Evolutionary conservation across 805 yeast species (phyloP), one percentile per base, ranked within the genome.

Genomic region (Lachancea waltii): DNA sequence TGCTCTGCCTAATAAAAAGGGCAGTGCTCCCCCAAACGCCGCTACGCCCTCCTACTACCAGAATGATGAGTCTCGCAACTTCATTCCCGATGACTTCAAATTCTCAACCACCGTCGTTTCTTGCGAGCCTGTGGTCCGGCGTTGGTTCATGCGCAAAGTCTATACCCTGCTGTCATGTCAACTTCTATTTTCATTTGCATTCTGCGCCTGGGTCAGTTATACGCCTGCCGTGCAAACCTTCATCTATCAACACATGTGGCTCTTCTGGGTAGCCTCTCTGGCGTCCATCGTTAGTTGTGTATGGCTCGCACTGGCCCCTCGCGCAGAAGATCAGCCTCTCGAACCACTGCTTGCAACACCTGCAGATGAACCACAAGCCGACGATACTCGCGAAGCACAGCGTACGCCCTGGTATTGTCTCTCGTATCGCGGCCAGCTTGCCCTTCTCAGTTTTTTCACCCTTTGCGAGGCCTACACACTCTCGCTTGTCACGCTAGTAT

Each of bases 41-140:
- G 34, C 28, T 23, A 30, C 40, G 18, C 23, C 36, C 27, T 26
- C 42, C 13, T 38, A 38, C 30, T 33, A 38, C 13, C 42, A 38
- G 18, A 38, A 22, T 18, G 37, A 38, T 8, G 42, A 33, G 31
- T 25, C 42, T 14, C 33, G 37, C 21, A 20, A 38, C 24, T 60
- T 63, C 45, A 53, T 73, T 33, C 80, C 81, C 3, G 83, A 85
- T 49, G 95, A 85, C 60, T 86, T 85, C 74, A 86, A 85, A 58
- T 85, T 80, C 60, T 75, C 82, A 24, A 81, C 82, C 5, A 72
- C 74, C 36, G 94, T 86, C 17, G 75, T 86, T 3, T 78, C 82
- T 22, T 85, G 95, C 61, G 84, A 81, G 42, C 64, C 84, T 36
- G 76, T 81, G 11, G 69, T 86, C 27, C 75, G 95, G 49, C 83